A percentile compares a stretch with the other conserved stretches of the same genome.
Conservation (phyloP, 1,284 basidiomycete species). For the Irpex lacteus region DNA sequence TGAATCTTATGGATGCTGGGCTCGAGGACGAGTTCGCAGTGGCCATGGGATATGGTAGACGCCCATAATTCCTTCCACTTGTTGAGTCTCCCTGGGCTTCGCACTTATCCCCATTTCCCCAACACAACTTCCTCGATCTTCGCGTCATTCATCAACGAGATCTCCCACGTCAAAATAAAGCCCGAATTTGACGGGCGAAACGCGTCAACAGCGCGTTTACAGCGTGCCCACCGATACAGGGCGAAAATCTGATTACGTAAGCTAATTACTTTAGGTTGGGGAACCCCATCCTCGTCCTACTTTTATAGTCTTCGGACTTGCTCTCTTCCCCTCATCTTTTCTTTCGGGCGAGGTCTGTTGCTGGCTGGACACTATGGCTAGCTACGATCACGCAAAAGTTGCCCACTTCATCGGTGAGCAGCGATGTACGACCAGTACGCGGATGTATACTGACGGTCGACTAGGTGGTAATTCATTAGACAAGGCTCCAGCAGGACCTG, state of each 20-base stretch:
- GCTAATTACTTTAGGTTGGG: conserved; percentile 11
- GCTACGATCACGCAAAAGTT: conserved; percentile 77
- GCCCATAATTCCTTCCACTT: too few species aligned
- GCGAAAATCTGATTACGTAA: background rate
- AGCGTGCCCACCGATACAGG: background rate
- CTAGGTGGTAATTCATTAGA: conserved; percentile 92
- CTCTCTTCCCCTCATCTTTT: background rate
- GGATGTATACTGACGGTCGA: too few species aligned
- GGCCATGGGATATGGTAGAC: too few species aligned
- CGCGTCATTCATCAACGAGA: background rate
- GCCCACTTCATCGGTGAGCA: conserved; percentile 81
- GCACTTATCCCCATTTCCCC: background rate
- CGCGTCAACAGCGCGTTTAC: background rate
- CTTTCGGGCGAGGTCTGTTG: conserved; percentile 6
- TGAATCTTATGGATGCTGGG: too few species aligned
- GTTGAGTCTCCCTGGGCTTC: background rate
- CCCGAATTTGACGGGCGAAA: background rate
- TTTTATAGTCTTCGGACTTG: background rate
- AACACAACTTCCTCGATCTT: background rate
- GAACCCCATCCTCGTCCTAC: conserved; percentile 7
- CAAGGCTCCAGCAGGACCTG: conserved; percentile 73
- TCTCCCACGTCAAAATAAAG: background rate
- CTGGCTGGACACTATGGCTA: conserved; percentile 44
- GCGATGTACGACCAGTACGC: background rate
- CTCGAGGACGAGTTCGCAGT: too few species aligned